phyloP scores from a whole-genome alignment of 441 rosid species.

The Syzygium malaccense region DNA sequence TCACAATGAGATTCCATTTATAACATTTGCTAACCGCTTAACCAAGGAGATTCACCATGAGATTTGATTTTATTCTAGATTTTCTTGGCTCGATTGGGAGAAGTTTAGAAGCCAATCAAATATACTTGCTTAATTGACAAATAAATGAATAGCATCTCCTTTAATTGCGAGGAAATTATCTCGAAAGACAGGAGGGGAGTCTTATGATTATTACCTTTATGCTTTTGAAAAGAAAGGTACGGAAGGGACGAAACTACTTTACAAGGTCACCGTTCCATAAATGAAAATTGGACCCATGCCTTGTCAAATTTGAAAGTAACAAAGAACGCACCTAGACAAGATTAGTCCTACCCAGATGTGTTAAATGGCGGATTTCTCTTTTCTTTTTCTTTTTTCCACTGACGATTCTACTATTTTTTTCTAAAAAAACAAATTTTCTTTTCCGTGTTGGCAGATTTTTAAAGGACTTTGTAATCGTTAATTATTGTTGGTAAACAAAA shows the following conservation, averaged over 20 bases:
- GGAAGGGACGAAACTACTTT: not conserved
- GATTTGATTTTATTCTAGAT: not conserved
- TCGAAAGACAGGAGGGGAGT: not conserved
- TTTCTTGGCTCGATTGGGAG: not conserved
- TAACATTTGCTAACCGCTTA: not conserved
- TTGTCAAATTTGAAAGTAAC: not conserved
- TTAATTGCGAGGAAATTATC: not conserved
- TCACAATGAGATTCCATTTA: not conserved
- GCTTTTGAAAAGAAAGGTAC: not conserved
- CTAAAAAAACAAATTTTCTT: not conserved
- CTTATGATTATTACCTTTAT: not conserved
- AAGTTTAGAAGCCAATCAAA: not conserved
- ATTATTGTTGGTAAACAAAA: not conserved
- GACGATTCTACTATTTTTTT: not conserved
- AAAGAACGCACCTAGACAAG: fast-evolving
- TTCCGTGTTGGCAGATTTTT: not conserved
- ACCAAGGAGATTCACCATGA: not conserved
- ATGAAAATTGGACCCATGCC: not conserved
- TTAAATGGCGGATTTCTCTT: not conserved
- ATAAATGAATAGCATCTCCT: not conserved
- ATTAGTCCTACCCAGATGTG: not conserved
- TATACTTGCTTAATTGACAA: not conserved
- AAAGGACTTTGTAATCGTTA: not conserved
- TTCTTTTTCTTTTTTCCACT: not conserved
- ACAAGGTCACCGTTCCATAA: not conserved